Evolutionary conservation across 1,139 yeast genomes (phyloP).

Genomic region (Candida glucosophila): DNA sequence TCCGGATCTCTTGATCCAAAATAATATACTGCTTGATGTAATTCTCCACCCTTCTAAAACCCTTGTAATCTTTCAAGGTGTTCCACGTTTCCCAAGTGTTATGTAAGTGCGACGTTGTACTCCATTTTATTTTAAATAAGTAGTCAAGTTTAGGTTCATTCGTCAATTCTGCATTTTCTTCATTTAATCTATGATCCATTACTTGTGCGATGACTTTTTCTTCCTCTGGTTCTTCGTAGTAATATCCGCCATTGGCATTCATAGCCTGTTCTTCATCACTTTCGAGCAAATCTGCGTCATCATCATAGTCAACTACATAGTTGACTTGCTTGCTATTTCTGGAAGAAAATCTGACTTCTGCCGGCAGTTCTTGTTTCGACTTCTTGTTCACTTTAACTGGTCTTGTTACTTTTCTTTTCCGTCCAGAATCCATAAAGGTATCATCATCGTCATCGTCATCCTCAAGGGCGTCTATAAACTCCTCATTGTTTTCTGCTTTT

Average conservation of each 20-base stretch:
- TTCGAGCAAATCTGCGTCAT: constrained; percentile 52
- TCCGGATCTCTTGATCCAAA: constrained; percentile 65
- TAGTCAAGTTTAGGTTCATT: constrained; percentile 53
- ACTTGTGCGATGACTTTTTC: constrained; percentile 41
- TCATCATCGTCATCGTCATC: constrained; percentile 25
- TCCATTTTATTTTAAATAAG: constrained; percentile 78
- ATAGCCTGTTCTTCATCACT: constrained; percentile 29
- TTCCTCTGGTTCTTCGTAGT: constrained; percentile 24
- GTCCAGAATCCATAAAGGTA: constrained; percentile 13
- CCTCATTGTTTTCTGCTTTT: constrained; percentile 21
- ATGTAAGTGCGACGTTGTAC: constrained; percentile 80
- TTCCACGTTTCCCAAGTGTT: constrained; percentile 87
- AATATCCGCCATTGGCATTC: constrained; percentile 30
- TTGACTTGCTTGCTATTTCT: constrained; percentile 66
- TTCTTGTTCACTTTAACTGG: constrained; percentile 7
- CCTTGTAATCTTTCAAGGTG: constrained; percentile 50
- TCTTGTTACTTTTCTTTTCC: constrained; percentile 9
- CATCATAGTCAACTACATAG: constrained; percentile 66
- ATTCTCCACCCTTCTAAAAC: constrained; percentile 82
- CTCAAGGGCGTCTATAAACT: constrained; percentile 20
- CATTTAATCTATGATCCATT: constrained; percentile 41
- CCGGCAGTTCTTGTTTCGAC: constrained; percentile 13
- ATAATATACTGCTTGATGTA: constrained; percentile 74
- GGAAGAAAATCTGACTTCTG: constrained; percentile 65
- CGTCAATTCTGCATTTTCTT: constrained; percentile 28